A percentile compares a stretch with the other conserved stretches of the same genome.
phyloP scores from a whole-genome alignment of 805 yeast genomes.

The Peterozyma toletana region DNA sequence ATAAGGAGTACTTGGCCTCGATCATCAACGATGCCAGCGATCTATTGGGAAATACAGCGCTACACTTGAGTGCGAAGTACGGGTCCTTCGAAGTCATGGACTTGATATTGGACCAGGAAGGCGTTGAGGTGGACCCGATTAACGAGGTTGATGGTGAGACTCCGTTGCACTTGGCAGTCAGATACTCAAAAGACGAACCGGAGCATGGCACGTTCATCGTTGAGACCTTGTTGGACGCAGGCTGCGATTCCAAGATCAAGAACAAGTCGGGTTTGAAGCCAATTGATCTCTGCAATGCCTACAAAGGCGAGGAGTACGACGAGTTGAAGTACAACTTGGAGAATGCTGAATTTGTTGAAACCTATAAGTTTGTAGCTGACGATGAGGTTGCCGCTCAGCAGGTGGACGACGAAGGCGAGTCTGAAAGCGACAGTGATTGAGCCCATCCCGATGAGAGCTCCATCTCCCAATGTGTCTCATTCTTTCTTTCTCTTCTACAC shows the following conservation, averaged over 20 bases:
- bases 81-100: slow-evolving; percentile 89
- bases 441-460: slow-evolving; percentile 8
- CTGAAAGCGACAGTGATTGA: slow-evolving; percentile 30
- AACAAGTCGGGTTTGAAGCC: slow-evolving; percentile 69
- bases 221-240: slow-evolving; percentile 84
- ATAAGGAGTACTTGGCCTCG: slow-evolving; percentile 29
- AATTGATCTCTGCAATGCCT: slow-evolving; percentile 47
- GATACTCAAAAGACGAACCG: slow-evolving; percentile 70
- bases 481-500: background rate
- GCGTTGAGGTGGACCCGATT: slow-evolving; percentile 81
- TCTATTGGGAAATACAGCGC: slow-evolving; percentile 71
- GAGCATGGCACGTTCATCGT: slow-evolving; percentile 76
- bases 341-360: slow-evolving; percentile 63
- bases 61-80: slow-evolving; percentile 73
- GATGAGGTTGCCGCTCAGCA: slow-evolving; percentile 28
- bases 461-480: slow-evolving; percentile 1
- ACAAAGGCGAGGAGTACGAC: slow-evolving; percentile 37
- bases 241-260: slow-evolving; percentile 66
- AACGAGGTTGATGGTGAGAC: slow-evolving; percentile 74
- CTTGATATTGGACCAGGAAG: slow-evolving; percentile 74
- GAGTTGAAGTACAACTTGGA: slow-evolving; percentile 59
- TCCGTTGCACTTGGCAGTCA: slow-evolving; percentile 82
- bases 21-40: slow-evolving; percentile 67
- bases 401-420: slow-evolving; percentile 19
- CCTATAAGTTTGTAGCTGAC: slow-evolving; percentile 27